Percentiles rank a stretch among this genome's conserved stretches.
phyloP scores from a whole-genome alignment of 345 rosid species.

The Angophora floribunda region DNA sequence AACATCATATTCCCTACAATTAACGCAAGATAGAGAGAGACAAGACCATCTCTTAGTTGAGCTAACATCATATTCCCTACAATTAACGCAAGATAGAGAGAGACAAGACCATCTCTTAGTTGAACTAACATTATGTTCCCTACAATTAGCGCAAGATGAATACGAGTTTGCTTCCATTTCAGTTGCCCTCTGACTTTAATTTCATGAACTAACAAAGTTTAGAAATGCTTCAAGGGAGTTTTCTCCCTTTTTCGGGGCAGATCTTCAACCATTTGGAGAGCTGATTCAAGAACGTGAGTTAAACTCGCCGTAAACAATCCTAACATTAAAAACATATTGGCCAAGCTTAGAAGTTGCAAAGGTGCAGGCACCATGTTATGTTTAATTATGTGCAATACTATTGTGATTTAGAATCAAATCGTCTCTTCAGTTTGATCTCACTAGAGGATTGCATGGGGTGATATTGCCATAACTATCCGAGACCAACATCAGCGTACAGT shows the following conservation, averaged over 20 bases:
- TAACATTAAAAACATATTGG: neutral
- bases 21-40: no score
- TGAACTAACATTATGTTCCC: no score
- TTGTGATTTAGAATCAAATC: neutral
- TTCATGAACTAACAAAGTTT: neutral
- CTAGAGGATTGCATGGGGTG: neutral
- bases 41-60: no score
- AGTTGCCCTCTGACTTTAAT: neutral
- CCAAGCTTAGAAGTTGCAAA: neutral
- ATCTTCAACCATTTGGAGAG: neutral
- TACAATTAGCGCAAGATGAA: no score
- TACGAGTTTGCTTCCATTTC: neutral
- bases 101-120: no score
- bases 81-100: constrained; percentile 15
- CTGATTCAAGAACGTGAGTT: neutral
- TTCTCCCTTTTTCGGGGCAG: neutral
- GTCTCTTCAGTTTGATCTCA: no score
- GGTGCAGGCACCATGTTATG: neutral
- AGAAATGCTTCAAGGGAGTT: constrained; percentile 15
- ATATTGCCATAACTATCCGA: neutral
- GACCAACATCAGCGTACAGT: no score
- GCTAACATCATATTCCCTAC: constrained; percentile 10
- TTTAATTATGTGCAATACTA: neutral
- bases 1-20: no score
- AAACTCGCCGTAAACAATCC: neutral